Evolutionary conservation across 2,329 filamentous ascomycete species (phyloP), one percentile per base, ranked within the genome.

Genomic region (Teratosphaeria nubilosa): DNA sequence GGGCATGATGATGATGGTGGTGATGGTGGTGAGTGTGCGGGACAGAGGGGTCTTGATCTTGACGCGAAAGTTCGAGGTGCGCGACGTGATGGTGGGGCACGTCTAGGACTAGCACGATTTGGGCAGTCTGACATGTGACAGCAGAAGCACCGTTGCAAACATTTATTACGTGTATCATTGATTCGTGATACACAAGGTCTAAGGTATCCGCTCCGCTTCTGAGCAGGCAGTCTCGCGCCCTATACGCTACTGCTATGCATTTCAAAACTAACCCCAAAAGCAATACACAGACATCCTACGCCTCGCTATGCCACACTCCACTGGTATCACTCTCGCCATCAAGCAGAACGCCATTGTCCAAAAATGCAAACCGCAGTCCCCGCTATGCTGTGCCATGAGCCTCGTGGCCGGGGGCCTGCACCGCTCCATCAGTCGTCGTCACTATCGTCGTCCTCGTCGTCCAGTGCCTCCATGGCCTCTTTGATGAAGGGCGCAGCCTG

Each of bases 401-500:
- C 41, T 48, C 30, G 13, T 37, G 14, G 31, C 25, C 16, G 5
- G 27, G n/a, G 27, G 14, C 22, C 6, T 16, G 34, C 5, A 31
- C 25, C 27, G n/a, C 2, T 20, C n/a, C 41, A 3, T 53, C 22
- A 53, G 51, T 68, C 68, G 30, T 68, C 66, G 22, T 66, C 65
- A 27, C 59, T 63, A n/a, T 67, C 63, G 9, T 68, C 67, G 32
- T 67, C 65, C 14, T 67, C 65, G 22, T 68, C 65, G 53, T 68
- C 66, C 4, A 97, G 82, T 66, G 86, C 87, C 77, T 97, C 92
- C 76, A 99, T 96, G 20, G 90, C 91, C 72, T 96, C 91, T 75
- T 97, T 99, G 74, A 99, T 96, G 73, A 91, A 87, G 62, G 89
- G 87, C 64, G 90, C 91, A 66, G 92, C 90, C 91, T 96, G 64